These are phyloP conservation scores for Endotrypanum monterogeii DNA, from an alignment of 208 protist species.

Conservation along the genomic window DNA sequence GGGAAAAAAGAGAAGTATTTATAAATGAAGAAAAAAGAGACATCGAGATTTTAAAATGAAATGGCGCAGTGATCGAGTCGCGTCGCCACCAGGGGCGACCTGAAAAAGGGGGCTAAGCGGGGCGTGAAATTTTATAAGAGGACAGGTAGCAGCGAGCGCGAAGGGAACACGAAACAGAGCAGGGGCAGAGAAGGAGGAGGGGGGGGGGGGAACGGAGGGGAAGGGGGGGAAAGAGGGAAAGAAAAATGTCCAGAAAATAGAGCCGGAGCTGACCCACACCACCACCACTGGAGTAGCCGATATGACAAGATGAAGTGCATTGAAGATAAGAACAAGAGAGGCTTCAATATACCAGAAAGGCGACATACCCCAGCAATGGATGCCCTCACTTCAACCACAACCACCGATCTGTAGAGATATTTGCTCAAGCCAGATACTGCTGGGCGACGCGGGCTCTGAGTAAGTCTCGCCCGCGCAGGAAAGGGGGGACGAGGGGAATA, in stretches of 20 bases:
- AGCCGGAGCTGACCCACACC: neutral
- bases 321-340: neutral
- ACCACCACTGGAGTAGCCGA: neutral
- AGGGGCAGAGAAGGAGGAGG: neutral
- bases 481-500: no score
- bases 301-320: neutral
- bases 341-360: neutral
- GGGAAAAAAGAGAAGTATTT: neutral
- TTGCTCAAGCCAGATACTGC: neutral
- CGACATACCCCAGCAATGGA: neutral
- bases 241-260: conserved; percentile 3
- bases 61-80: neutral
- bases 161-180: neutral
- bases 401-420: neutral
- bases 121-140: neutral
- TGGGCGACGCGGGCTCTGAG: neutral
- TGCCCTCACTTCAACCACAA: conserved; percentile 1
- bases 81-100: neutral
- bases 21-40: neutral
- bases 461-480: neutral
- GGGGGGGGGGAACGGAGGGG: neutral
- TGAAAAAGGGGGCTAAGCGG: neutral
- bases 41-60: neutral
- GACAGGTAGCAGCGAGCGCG: conserved; percentile 4
- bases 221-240: neutral